Conservation (phyloP, 164 flowering plant genomes). For the Cinnamomum micranthum region DNA sequence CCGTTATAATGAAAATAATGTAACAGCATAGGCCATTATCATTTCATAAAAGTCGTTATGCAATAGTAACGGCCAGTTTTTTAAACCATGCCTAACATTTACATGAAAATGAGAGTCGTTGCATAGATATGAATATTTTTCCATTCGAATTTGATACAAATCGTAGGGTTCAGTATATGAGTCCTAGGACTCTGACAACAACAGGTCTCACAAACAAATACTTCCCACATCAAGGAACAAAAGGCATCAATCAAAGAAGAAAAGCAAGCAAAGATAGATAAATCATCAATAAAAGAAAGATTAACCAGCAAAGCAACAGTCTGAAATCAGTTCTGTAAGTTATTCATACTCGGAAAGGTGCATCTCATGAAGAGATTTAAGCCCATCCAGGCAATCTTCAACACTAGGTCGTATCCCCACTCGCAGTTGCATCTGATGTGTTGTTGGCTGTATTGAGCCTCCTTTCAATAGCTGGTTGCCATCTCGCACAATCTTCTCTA, state of each 20-base stretch:
- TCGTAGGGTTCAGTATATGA: too few relatives aligned
- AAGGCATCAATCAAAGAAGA: background rate
- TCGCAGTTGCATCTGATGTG: slow-evolving; percentile 51
- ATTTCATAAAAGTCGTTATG: too few relatives aligned
- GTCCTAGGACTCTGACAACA: too few relatives aligned
- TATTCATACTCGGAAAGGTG: slow-evolving; percentile 67
- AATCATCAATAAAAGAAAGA: background rate
- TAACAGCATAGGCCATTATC: too few relatives aligned
- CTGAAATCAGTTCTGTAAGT: background rate
- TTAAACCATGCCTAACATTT: too few relatives aligned
- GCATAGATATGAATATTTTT: too few relatives aligned
- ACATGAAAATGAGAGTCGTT: too few relatives aligned
- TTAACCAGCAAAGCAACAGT: background rate
- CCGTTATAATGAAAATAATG: too few relatives aligned
- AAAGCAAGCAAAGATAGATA: background rate
- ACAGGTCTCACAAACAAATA: background rate
- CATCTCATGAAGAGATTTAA: slow-evolving; percentile 62
- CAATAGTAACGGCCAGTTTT: too few relatives aligned
- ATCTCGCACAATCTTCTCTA: slow-evolving; percentile 63
- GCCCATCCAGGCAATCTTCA: slow-evolving; percentile 70
- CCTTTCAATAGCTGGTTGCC: slow-evolving; percentile 58
- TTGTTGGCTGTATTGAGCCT: slow-evolving; percentile 31
- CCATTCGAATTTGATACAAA: too few relatives aligned
- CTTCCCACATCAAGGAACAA: background rate
- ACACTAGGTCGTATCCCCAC: slow-evolving; percentile 67